Base-by-base conservation (phyloP, 805 yeast genomes). In the Debaryomyces castellii region DNA sequence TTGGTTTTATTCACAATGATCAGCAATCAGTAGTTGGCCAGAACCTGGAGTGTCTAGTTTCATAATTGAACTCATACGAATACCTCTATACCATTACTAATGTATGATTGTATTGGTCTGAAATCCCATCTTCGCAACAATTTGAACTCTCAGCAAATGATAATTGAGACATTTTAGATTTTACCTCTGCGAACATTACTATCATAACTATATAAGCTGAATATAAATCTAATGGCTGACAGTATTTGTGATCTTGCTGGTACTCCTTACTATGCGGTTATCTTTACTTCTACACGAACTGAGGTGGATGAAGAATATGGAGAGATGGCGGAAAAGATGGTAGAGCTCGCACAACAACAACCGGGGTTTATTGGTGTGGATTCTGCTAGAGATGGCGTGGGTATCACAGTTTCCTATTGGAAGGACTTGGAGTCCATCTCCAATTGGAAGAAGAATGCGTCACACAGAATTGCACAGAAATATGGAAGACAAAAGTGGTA, bases 331-430 rank as follows among this genome's bases (percentile, higher is more conserved):
- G 40, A 40, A 12, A 18, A 35, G 33, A 50, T 55, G 48, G 51
- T 39, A 7, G 47, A 44, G 28, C 34, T 55, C 22, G 57, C 57
- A 1, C 12, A 9, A 3, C 10, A 37, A 20, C 54, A 47, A 42
- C 43, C 42, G 3, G 56, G 59, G 2, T 55, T 34, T 37, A 41
- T 55, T 12, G 59, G 59, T 1, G 45, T 50, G 12, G 57, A 53
- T 24, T 49, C 54, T 8, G 52, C 41, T 11, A 39, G 53, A 40
- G 51, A 53, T 27, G 45, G 48, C 4, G 21, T 32, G 17, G 59
- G 57, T 4, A 53, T 55, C 10, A 55, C 57, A 1, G 20, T 55
- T 5, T 51, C 55, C 18, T 55, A 50, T 39, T 55, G 57, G 59
- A 35, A 43, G 21, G 49, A 49, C 17, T 39, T 39, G 21, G 39